Evolutionary conservation across 441 rosid genomes (phyloP).

Genomic region (Macaranga tanarius): DNA sequence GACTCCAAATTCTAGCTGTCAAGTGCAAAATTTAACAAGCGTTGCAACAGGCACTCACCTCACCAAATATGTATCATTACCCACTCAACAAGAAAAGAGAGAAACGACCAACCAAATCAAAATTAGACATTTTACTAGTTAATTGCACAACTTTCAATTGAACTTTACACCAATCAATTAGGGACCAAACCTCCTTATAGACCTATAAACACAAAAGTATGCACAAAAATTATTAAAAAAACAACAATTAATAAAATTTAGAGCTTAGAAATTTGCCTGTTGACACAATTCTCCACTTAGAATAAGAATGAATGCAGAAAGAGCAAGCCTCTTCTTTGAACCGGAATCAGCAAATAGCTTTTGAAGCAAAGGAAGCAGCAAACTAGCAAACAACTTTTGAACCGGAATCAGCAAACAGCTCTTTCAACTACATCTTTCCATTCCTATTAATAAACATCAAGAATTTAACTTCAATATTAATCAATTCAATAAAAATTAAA

Average conservation of each 20-base stretch:
- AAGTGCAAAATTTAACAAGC: not conserved
- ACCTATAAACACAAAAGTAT: no score
- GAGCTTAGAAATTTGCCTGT: conserved; percentile 37
- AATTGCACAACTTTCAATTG: conserved; percentile 70
- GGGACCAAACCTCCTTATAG: conserved; percentile 48
- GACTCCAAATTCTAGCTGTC: not conserved
- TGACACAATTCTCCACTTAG: conserved; percentile 83
- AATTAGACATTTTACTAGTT: conserved; percentile 62
- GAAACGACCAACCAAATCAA: conserved; percentile 71
- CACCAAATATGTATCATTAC: not conserved
- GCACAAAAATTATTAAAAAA: no score
- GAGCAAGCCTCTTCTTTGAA: conserved; percentile 53
- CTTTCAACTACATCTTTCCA: conserved; percentile 92
- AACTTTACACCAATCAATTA: conserved; percentile 74
- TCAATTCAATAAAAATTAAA: no score
- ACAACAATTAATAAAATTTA: no score
- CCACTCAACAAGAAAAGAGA: not conserved
- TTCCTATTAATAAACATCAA: conserved; percentile 36
- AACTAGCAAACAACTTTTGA: no score
- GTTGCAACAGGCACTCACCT: conserved; percentile 39
- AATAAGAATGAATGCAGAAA: conserved; percentile 74
- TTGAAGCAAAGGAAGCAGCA: no score
- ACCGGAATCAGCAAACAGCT: conserved; percentile 85
- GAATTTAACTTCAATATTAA: not conserved
- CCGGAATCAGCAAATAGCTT: conserved; percentile 54